Evolutionary conservation across 1,284 basidiomycete genomes (phyloP), one percentile per base, ranked within the genome.

Genomic region (Pyrrhoderma lamaoense): DNA sequence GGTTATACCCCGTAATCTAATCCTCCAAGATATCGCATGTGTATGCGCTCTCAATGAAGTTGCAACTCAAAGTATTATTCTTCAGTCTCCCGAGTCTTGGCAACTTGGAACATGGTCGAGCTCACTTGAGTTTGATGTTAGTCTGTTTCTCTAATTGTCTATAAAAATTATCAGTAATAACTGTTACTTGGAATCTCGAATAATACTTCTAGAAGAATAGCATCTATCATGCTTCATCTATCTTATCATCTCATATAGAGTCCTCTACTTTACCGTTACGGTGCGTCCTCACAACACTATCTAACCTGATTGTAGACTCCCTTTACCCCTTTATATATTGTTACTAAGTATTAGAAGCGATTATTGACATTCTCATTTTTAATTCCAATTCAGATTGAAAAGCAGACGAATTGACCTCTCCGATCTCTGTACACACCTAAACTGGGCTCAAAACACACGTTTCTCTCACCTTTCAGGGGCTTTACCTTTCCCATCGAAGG

Each of bases 201-300:
- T n/a, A n/a, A n/a, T 31, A 5, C 27, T 5, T 31, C 25, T 59
- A 84, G 77, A 59, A 56, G 31, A 60, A 64, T 11, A 70, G 67
- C 45, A 51, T 65, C 1, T 85, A 81, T 62, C 74, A 80, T 45
- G 68, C 71, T 9, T 84, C 85, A 2, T 82, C 84, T 7, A 61
- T 88, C 35, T 61, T 87, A 5, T 80, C 86, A 0, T 67, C 82
- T n/a, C 76, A 84, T 57, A 67, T 87, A 13, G 84, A 89, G 55
- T 79, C 69, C 27, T 69, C 67, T 11, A 88, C 85, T 2, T 68
- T 86, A 31, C 79, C 84, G 2, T 61, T 83, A 34, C 75, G 85
- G 84, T 84, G 56, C 40, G 68, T 52, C 27, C n/a, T 22, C n/a
- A 23, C 39, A 31, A 5, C 27, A 5, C 27, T 5, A 31, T 31